Conservation (phyloP, 2,329 filamentous ascomycete genomes). For the Nemania sp. region DNA sequence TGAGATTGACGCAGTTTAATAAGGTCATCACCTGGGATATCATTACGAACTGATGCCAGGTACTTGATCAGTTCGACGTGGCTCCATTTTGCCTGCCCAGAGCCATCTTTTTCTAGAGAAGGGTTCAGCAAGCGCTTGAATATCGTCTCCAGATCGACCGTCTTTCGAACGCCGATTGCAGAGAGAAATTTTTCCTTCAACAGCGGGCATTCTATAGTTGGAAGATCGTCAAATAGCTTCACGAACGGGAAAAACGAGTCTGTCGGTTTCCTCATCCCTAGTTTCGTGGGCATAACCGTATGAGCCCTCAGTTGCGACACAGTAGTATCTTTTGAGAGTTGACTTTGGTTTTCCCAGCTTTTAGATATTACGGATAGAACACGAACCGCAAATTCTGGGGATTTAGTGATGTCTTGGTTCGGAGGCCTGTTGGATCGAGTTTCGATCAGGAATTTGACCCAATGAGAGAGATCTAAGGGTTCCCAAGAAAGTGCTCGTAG, state of each 20-base stretch:
- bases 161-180: conserved; percentile 89
- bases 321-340: conserved; percentile 67
- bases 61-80: conserved; percentile 96
- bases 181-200: conserved; percentile 90
- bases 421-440: conserved; percentile 62
- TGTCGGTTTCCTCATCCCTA: conserved; percentile 82
- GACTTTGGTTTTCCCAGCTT: conserved; percentile 81
- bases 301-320: conserved; percentile 66
- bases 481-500: conserved; percentile 85
- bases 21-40: conserved; percentile 84
- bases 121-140: conserved; percentile 80
- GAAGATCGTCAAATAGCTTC: conserved; percentile 91
- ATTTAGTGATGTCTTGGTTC: conserved; percentile 72
- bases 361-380: conserved; percentile 83
- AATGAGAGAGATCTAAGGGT: conserved; percentile 80
- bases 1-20: conserved; percentile 75
- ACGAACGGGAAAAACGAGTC: conserved; percentile 95
- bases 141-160: conserved; percentile 90
- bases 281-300: conserved; percentile 84
- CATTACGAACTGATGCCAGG: conserved; percentile 82
- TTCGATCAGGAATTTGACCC: conserved; percentile 81
- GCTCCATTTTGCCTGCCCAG: conserved; percentile 72
- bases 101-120: conserved; percentile 55
- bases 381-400: conserved; percentile 74
- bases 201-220: conserved; percentile 75